A percentile compares a stretch with the other conserved stretches of the same genome.
phyloP scores from a whole-genome alignment of 768 basidiomycete species.

The Calocera cornea region DNA sequence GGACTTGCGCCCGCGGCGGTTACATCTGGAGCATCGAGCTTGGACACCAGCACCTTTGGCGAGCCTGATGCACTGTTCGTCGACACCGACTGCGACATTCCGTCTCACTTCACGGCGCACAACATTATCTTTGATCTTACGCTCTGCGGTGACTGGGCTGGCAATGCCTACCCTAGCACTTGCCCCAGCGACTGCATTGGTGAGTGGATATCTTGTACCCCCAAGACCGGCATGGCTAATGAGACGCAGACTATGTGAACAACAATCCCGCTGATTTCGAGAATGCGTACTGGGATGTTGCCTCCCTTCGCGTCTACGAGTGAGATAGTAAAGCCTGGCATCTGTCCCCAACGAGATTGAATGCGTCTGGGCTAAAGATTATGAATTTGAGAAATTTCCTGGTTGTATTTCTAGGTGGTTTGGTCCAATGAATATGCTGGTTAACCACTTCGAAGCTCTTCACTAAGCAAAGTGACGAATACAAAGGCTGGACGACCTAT shows the following conservation, averaged over 20 bases:
- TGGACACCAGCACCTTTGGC: conserved; percentile 31
- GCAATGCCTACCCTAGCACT: conserved; percentile 7
- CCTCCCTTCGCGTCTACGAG: conserved; percentile 13
- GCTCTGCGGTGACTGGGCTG: conserved; percentile 17
- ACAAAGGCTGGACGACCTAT: too few species aligned
- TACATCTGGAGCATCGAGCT: neutral
- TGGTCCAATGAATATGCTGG: too few species aligned
- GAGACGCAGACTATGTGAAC: conserved; percentile 15
- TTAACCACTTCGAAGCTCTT: too few species aligned
- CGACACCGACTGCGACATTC: conserved; percentile 12
- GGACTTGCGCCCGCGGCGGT: neutral
- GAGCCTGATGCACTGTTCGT: conserved; percentile 11
- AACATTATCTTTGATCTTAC: conserved; percentile 17
- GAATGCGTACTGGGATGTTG: conserved; percentile 18
- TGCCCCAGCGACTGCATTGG: conserved; percentile 14
- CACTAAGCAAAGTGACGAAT: too few species aligned
- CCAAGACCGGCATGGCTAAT: neutral
- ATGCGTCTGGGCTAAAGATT: too few species aligned
- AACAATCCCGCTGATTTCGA: conserved; percentile 15
- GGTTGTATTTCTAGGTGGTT: too few species aligned
- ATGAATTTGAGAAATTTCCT: too few species aligned
- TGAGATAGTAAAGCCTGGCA: neutral
- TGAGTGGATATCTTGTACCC: neutral
- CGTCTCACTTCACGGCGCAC: conserved; percentile 12
- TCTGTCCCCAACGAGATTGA: neutral